Conservation (phyloP, 2,329 filamentous ascomycete species). For the Dothiorella sarmentorum region DNA sequence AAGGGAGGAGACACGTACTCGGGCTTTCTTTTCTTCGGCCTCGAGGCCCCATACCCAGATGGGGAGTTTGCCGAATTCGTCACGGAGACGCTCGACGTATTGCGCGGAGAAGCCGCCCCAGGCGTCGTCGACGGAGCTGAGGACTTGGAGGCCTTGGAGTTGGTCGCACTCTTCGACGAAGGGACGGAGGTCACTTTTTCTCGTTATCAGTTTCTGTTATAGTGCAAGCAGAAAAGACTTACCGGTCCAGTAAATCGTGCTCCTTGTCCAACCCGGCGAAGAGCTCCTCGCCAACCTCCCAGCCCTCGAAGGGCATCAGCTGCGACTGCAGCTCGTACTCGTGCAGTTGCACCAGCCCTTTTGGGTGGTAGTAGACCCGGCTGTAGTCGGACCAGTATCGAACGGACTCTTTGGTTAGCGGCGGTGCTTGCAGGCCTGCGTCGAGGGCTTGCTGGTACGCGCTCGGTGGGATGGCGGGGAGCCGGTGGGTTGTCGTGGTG, state of each 20-base stretch:
- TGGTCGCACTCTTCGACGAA: slow-evolving; percentile 94
- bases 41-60: slow-evolving; percentile 87
- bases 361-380: slow-evolving; percentile 86
- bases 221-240: neutral
- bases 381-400: slow-evolving; percentile 97
- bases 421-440: slow-evolving; percentile 60
- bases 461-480: slow-evolving; percentile 61
- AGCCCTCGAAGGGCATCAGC: slow-evolving; percentile 78
- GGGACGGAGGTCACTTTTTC: slow-evolving; percentile 63
- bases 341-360: slow-evolving; percentile 79
- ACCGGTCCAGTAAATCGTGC: slow-evolving; percentile 80
- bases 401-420: slow-evolving; percentile 67
- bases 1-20: neutral
- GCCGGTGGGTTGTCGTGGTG: slow-evolving; percentile 55
- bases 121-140: slow-evolving; percentile 53
- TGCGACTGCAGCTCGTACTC: slow-evolving; percentile 81
- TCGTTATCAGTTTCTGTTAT: neutral
- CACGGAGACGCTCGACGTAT: slow-evolving; percentile 64
- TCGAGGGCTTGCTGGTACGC: slow-evolving; percentile 80
- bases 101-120: slow-evolving; percentile 47
- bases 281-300: slow-evolving; percentile 36
- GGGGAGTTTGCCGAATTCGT: slow-evolving; percentile 74
- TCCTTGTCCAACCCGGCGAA: slow-evolving; percentile 53
- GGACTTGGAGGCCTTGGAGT: slow-evolving; percentile 76
- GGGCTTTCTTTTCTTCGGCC: slow-evolving; percentile 41